phyloP scores from a whole-genome alignment of 306 rosid genomes.

The Rubus idaeus region DNA sequence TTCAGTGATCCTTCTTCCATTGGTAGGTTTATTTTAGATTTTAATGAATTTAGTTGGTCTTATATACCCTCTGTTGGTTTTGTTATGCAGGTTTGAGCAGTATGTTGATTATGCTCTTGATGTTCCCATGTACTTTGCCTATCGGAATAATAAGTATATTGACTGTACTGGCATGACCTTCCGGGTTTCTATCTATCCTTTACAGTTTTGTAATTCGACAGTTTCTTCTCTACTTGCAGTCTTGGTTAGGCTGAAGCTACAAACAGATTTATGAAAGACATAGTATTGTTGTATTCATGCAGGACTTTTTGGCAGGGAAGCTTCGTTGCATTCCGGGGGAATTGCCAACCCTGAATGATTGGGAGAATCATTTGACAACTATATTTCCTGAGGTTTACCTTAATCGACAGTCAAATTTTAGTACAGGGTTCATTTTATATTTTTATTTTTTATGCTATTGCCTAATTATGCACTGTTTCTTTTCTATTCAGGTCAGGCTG shows the following conservation, averaged over 20 bases:
- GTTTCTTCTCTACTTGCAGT: slow-evolving; percentile 4
- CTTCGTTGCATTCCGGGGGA: slow-evolving; percentile 87
- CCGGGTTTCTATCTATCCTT: slow-evolving; percentile 69
- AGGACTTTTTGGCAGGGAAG: slow-evolving; percentile 91
- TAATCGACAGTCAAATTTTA: slow-evolving; percentile 1
- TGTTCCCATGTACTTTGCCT: slow-evolving; percentile 95
- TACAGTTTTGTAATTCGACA: slow-evolving; percentile 14
- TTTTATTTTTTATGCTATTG: slow-evolving; percentile 26
- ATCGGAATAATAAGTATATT: slow-evolving; percentile 74
- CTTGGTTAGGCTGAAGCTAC: not conserved
- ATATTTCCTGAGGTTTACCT: slow-evolving; percentile 85
- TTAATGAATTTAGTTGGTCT: slow-evolving; percentile 26
- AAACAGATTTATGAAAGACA: not conserved
- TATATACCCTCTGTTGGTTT: slow-evolving; percentile 12
- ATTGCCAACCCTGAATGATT: slow-evolving; percentile 87
- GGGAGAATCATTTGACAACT: slow-evolving; percentile 99
- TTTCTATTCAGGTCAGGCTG: slow-evolving; percentile 76
- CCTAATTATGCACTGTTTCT: slow-evolving; percentile 21
- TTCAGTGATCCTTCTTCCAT: not conserved
- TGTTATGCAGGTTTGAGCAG: slow-evolving; percentile 79
- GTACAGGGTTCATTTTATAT: not conserved
- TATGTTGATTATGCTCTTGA: slow-evolving; percentile 95
- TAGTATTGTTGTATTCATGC: slow-evolving; percentile 20
- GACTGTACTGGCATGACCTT: slow-evolving; percentile 94
- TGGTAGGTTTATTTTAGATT: slow-evolving; percentile 4